Conservation (phyloP, 2,329 filamentous ascomycete genomes). For the Pestalotiopsis fici region DNA sequence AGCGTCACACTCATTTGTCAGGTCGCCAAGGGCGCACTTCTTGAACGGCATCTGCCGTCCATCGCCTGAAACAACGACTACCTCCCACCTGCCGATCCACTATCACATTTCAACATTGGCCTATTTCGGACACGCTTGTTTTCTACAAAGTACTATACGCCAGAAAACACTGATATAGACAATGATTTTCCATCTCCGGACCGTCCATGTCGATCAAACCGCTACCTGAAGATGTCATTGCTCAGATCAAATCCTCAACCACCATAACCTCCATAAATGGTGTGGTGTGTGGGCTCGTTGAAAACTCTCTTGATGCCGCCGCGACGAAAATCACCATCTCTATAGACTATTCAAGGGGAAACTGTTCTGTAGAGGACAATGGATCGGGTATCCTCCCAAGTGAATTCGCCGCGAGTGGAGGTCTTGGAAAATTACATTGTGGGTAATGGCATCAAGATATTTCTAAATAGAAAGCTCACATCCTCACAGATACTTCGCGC, state of each 20-base stretch:
- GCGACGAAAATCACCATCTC: conserved; percentile 69
- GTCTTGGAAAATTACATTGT: conserved; percentile 75
- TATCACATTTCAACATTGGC: neutral
- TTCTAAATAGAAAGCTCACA: conserved; percentile 9
- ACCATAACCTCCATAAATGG: conserved; percentile 73
- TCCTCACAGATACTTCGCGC: conserved; percentile 74
- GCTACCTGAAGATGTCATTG: conserved; percentile 69
- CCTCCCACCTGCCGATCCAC: neutral
- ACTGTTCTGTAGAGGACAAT: conserved; percentile 82
- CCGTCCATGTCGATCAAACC: conserved; percentile 63
- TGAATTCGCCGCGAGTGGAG: conserved; percentile 73
- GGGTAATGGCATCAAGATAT: conserved; percentile 26
- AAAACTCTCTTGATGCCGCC: conserved; percentile 82
- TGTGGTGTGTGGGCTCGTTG: conserved; percentile 71
- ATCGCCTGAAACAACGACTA: neutral
- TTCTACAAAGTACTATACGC: neutral
- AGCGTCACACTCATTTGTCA: neutral
- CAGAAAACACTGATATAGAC: conserved; percentile 13
- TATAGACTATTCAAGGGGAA: conserved; percentile 75
- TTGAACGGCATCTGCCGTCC: neutral
- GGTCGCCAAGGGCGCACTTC: neutral
- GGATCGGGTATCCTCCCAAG: conserved; percentile 72
- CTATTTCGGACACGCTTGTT: neutral
- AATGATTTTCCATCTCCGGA: neutral
- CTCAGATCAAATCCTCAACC: conserved; percentile 85